Evolutionary conservation across 306 rosid species (phyloP).

Genomic region (Rosa rugosa): DNA sequence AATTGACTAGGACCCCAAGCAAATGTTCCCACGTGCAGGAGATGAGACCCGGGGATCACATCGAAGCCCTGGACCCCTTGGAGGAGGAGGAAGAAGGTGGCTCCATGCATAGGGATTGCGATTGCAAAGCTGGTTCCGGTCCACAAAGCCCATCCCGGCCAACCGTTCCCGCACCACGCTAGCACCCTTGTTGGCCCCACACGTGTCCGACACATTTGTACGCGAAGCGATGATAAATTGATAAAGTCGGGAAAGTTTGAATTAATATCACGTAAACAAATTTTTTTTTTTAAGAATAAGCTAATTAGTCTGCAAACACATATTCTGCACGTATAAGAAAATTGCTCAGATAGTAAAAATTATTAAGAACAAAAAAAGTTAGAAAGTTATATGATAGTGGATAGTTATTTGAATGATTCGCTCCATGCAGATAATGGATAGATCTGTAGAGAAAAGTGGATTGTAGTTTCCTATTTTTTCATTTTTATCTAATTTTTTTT

Average conservation of each 20-base stretch:
- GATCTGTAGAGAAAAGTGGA: too few relatives aligned
- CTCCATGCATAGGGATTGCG: conserved; percentile 31
- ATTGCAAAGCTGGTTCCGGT: conserved; percentile 36
- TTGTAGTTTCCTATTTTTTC: too few relatives aligned
- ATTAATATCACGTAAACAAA: neutral
- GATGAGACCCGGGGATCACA: conserved; percentile 22
- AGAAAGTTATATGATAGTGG: too few relatives aligned
- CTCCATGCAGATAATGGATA: too few relatives aligned
- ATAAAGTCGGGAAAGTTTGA: too few relatives aligned
- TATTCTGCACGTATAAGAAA: too few relatives aligned
- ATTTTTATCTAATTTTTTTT: too few relatives aligned
- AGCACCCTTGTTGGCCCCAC: conserved; percentile 44
- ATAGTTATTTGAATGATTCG: too few relatives aligned
- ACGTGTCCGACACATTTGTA: conserved; percentile 26
- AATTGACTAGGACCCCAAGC: neutral
- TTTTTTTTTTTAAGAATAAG: too few relatives aligned
- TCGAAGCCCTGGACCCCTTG: conserved; percentile 33
- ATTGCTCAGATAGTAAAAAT: too few relatives aligned
- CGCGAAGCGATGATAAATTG: neutral
- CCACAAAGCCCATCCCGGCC: conserved; percentile 69
- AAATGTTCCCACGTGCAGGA: conserved; percentile 42
- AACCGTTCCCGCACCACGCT: conserved; percentile 31
- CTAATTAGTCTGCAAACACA: too few relatives aligned
- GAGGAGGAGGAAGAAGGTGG: neutral
- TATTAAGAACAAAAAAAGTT: too few relatives aligned